A percentile compares a stretch with the other conserved stretches of the same genome.
Evolutionary conservation across 257 asterid genomes (phyloP).

Genomic region (Striga asiatica): DNA sequence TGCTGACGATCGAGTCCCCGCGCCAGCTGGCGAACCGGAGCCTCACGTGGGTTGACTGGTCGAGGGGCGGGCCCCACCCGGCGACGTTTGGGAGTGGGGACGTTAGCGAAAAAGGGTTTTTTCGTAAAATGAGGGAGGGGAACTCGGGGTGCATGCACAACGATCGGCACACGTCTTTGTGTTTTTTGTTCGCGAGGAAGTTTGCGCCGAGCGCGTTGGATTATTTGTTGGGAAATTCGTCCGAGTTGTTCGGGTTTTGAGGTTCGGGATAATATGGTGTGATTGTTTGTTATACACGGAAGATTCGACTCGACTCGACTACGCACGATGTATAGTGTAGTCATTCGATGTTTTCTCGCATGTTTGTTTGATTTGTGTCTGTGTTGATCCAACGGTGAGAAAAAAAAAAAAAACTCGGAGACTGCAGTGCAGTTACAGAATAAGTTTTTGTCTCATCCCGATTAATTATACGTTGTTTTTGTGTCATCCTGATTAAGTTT

Average conservation of each 20-base stretch:
- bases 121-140: constrained; percentile 34
- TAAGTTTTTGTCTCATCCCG: too few relatives aligned
- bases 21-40: neutral
- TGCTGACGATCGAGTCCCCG: neutral
- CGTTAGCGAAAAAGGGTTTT: constrained; percentile 31
- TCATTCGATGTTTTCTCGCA: too few relatives aligned
- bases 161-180: constrained; percentile 51
- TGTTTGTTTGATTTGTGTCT: too few relatives aligned
- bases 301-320: too few relatives aligned
- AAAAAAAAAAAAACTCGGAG: too few relatives aligned
- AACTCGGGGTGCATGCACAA: constrained; percentile 51
- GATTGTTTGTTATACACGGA: too few relatives aligned
- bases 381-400: too few relatives aligned
- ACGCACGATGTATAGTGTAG: too few relatives aligned
- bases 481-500: too few relatives aligned
- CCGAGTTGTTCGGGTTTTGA: constrained; percentile 53
- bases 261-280: too few relatives aligned
- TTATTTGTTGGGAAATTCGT: constrained; percentile 43
- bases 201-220: constrained; percentile 74
- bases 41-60: neutral
- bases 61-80: neutral
- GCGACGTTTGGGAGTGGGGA: constrained; percentile 16
- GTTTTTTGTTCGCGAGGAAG: constrained; percentile 76
- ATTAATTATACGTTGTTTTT: too few relatives aligned
- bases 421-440: too few relatives aligned